Evolutionary conservation across 73 alveolate species (phyloP).

Genomic region (Tetrahymena borealis): DNA sequence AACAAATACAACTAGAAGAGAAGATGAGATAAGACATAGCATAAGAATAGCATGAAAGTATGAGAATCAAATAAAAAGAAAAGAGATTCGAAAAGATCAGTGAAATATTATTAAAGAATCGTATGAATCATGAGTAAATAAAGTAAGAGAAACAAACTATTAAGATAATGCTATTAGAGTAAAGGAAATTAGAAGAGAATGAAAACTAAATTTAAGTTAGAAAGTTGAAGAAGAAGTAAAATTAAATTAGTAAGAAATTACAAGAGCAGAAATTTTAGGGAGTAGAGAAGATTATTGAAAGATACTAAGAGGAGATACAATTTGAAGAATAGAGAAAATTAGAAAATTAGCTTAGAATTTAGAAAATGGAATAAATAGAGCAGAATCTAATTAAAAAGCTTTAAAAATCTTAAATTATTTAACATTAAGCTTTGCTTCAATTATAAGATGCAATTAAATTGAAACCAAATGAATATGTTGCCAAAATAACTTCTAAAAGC

Average conservation of each 20-base stretch:
- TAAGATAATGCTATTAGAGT: background rate
- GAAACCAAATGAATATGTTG: background rate
- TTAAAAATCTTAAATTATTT: background rate
- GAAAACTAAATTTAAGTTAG: background rate
- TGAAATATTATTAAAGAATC: background rate
- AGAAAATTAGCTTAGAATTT: background rate
- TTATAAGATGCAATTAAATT: background rate
- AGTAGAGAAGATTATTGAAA: background rate
- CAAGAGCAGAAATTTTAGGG: background rate
- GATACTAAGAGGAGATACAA: background rate
- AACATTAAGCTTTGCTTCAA: background rate
- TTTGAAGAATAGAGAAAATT: background rate
- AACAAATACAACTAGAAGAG: background rate
- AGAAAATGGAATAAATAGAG: background rate
- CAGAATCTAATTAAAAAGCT: background rate
- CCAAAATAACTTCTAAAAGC: background rate
- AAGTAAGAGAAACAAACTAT: background rate
- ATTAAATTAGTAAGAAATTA: background rate
- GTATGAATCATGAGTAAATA: background rate
- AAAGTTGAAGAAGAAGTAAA: background rate
- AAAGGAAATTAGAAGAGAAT: background rate
- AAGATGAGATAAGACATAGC: background rate
- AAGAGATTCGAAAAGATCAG: background rate
- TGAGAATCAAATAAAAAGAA: background rate
- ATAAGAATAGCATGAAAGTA: background rate